phyloP scores from a whole-genome alignment of 768 basidiomycete species.

The Pulveroboletus sp. region DNA sequence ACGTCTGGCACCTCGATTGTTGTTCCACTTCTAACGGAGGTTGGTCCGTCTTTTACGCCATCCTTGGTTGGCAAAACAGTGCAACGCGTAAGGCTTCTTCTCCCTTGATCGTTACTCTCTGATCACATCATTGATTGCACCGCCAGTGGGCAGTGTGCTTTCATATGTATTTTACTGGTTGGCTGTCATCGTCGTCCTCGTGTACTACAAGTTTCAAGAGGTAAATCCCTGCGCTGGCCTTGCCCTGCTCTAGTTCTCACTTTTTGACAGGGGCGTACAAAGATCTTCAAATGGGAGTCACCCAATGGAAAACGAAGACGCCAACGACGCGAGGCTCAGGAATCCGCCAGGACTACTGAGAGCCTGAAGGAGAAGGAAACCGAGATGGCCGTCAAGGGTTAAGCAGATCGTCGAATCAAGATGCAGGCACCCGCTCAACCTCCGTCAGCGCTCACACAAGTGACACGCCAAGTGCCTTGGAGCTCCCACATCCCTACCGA shows the following conservation, averaged over 20 bases:
- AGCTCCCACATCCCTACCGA: no score
- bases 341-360: background rate
- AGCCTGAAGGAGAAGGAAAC: background rate
- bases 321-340: slow-evolving; percentile 19
- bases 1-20: slow-evolving; percentile 85
- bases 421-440: background rate
- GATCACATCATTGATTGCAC: background rate
- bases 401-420: background rate
- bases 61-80: slow-evolving; percentile 87
- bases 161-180: slow-evolving; percentile 93
- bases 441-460: background rate
- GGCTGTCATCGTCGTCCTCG: slow-evolving; percentile 62
- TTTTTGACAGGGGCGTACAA: slow-evolving; percentile 57
- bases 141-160: slow-evolving; percentile 68
- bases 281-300: slow-evolving; percentile 52
- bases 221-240: slow-evolving; percentile 22
- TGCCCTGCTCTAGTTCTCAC: background rate
- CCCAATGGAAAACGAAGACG: slow-evolving; percentile 39
- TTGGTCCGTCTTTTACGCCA: slow-evolving; percentile 80
- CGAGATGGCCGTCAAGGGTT: background rate
- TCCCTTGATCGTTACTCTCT: background rate
- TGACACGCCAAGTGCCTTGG: background rate
- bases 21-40: slow-evolving; percentile 62
- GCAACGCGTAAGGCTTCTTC: slow-evolving; percentile 49
- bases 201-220: slow-evolving; percentile 63